A percentile compares a stretch with the other conserved stretches of the same genome.
Evolutionary conservation across 108 stramenopile species (phyloP).

Genomic region (Stephanodiscus minutulus): DNA sequence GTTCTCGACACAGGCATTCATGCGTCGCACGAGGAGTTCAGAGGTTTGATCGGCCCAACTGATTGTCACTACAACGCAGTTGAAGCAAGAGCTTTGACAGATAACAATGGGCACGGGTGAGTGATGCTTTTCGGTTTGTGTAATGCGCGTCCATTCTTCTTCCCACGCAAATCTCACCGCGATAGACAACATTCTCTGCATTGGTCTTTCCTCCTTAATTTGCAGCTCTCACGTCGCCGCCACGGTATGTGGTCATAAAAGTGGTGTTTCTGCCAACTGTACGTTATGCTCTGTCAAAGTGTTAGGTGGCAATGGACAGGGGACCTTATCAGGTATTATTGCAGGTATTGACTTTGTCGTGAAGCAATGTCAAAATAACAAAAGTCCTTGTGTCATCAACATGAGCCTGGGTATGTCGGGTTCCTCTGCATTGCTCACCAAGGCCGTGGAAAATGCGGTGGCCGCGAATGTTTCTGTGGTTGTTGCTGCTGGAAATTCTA

Average conservation of each 20-base stretch:
- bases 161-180: neutral
- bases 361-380: neutral
- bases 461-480: neutral
- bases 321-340: neutral
- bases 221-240: neutral
- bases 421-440: neutral
- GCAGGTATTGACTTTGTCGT: neutral
- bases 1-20: conserved; percentile 1
- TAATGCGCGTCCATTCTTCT: neutral
- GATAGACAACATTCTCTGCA: neutral
- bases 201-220: neutral
- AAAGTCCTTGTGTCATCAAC: neutral
- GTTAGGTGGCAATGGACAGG: neutral
- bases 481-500: neutral
- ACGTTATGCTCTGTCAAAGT: neutral
- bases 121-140: neutral
- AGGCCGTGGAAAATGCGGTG: neutral
- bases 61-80: neutral
- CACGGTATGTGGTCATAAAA: neutral
- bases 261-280: neutral
- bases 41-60: neutral
- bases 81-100: neutral
- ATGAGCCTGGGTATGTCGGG: neutral
- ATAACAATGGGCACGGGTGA: conserved; percentile 1
- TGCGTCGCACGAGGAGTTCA: neutral